Evolutionary conservation across 1,284 basidiomycete species (phyloP), one percentile per base, ranked within the genome.

Genomic region (Microbotryum silenes-acaulis): DNA sequence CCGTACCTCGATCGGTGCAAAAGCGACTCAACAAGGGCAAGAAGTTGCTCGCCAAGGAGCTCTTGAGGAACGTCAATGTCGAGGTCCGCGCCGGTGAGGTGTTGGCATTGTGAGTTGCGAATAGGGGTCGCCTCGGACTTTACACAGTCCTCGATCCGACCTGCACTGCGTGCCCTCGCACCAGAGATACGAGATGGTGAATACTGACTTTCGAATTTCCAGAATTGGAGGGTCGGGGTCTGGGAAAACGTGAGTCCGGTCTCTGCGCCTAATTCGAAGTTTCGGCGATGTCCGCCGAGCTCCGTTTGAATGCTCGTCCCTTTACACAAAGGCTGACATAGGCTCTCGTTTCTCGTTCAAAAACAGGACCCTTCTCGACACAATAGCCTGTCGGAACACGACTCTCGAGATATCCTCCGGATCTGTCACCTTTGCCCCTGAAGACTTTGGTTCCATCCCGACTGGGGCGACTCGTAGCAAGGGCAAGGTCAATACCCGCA

Each of bases 81-180:
- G 42, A 27, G 20, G 57, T 65, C 44, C 47, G 60, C 42, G 51
- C 65, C 4, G 68, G 68, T 7, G 61, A 69, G 45, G 55, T 69
- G 12, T 51, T 69, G 14, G 68, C 68, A 0, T 61, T 69, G 66
- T 68, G 20, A 37, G 66, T 47, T 0, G 18, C 3, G 2, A 4
- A 12, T 21, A 4, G 20, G 20, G 37, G 29, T 46, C 25, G 29
- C 54, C 52, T 18, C 25, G 57, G 25, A 9, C 21, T 14, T 8
- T 10, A 12, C 1, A 18, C 0, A 10, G 1, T 5, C 51, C 31
- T 16, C n/a, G 37, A 31, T 31, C 31, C 8, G 12, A 42, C 37
- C 37, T 42, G 37, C 37, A 42, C 14, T 18, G 37, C 37, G 16
- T 18, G 12, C 37, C 4, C 37, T 42, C 37, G 37, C 37, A 42